phyloP scores from a whole-genome alignment of 768 basidiomycete genomes.

The Mycena metata region DNA sequence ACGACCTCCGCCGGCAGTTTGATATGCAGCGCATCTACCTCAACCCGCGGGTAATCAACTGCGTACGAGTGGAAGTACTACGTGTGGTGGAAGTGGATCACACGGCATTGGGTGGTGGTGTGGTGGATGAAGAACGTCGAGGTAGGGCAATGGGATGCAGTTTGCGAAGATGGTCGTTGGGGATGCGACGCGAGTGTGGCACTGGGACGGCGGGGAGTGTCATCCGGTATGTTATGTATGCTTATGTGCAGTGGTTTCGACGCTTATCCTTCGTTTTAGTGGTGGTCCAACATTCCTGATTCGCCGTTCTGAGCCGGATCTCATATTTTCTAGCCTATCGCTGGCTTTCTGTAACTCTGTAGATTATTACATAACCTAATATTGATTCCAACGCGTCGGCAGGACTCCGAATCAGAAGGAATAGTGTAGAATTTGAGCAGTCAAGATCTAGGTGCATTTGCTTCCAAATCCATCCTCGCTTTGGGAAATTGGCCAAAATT shows the following conservation, averaged over 20 bases:
- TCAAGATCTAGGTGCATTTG: too few species aligned
- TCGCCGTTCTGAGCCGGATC: too few species aligned
- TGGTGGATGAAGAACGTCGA: conserved; percentile 55
- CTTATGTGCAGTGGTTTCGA: not conserved
- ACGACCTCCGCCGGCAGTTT: conserved; percentile 57
- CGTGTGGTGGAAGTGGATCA: conserved; percentile 51
- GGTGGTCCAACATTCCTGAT: conserved; percentile 1
- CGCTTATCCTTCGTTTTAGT: conserved; percentile 8
- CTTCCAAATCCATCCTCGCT: too few species aligned
- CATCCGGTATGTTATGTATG: conserved; percentile 42
- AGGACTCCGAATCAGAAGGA: too few species aligned
- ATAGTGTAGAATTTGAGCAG: too few species aligned
- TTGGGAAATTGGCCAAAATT: too few species aligned
- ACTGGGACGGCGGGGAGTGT: conserved; percentile 54
- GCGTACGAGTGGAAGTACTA: conserved; percentile 54
- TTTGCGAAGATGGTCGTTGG: conserved; percentile 54
- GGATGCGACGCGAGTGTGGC: conserved; percentile 45
- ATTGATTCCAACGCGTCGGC: too few species aligned
- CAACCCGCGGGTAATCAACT: conserved; percentile 56
- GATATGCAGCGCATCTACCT: conserved; percentile 52
- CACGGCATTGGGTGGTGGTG: conserved; percentile 53
- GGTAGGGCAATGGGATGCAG: conserved; percentile 50
- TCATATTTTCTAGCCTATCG: too few species aligned
- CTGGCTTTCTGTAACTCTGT: too few species aligned
- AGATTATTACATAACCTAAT: too few species aligned